A percentile compares a stretch with the other conserved stretches of the same genome.
Conservation (phyloP, 1,139 yeast species). For the Yamadazyma spencermartinsiae region DNA sequence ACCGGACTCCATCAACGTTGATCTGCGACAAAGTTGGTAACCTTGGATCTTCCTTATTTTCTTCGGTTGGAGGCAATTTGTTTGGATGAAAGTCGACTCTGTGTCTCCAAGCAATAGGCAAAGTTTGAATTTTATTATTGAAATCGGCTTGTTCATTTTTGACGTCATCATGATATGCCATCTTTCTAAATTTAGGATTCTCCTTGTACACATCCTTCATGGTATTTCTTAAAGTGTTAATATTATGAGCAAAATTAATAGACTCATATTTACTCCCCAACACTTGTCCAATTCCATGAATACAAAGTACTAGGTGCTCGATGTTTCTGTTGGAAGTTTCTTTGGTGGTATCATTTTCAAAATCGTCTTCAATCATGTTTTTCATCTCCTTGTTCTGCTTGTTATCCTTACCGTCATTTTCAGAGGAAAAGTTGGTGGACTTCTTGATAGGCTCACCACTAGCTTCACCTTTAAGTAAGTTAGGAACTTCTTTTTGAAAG, state of each 20-base stretch:
- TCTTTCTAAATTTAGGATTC: slow-evolving; percentile 40
- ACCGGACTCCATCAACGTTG: slow-evolving; percentile 77
- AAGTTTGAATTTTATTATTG: slow-evolving; percentile 69
- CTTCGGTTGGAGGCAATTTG: slow-evolving; percentile 29
- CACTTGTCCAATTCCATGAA: slow-evolving; percentile 94
- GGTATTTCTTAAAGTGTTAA: slow-evolving; percentile 66
- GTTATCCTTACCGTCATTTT: slow-evolving; percentile 12
- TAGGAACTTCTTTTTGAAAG: slow-evolving; percentile 30
- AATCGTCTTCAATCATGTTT: slow-evolving; percentile 54
- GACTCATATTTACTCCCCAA: slow-evolving; percentile 78
- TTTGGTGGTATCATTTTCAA: slow-evolving; percentile 35
- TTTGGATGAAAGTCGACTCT: slow-evolving; percentile 61
- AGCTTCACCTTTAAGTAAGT: slow-evolving; percentile 17
- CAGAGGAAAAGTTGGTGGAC: slow-evolving; percentile 13
- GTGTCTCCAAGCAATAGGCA: slow-evolving; percentile 81
- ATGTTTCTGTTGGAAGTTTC: slow-evolving; percentile 51
- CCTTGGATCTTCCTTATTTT: slow-evolving; percentile 32
- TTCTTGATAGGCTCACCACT: slow-evolving; percentile 14
- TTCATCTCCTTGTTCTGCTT: slow-evolving; percentile 33
- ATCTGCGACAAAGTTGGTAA: slow-evolving; percentile 71
- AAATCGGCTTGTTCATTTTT: slow-evolving; percentile 19
- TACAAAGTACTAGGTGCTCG: slow-evolving; percentile 79
- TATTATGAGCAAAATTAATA: slow-evolving; percentile 84
- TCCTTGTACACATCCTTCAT: slow-evolving; percentile 57
- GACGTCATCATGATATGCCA: slow-evolving; percentile 31